Percentiles rank a stretch among this genome's conserved stretches.
Evolutionary conservation across 1,139 yeast species (phyloP).

Genomic region (Lodderomyces theae): DNA sequence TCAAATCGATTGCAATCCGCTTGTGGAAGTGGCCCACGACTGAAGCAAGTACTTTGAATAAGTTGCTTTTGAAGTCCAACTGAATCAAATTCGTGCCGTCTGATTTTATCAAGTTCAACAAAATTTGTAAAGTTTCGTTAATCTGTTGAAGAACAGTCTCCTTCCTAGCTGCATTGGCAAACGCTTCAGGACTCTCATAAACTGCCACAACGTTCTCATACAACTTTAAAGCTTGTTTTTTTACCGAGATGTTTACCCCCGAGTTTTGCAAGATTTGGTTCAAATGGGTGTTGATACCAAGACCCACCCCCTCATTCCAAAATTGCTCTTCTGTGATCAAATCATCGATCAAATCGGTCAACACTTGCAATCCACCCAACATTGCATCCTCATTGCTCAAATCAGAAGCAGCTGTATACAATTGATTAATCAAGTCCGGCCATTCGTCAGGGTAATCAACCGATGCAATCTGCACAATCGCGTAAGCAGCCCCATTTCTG

Average conservation of each 20-base stretch:
- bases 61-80: conserved; percentile 21
- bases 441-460: conserved; percentile 95
- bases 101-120: conserved; percentile 18
- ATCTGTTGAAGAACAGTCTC: conserved; percentile 30
- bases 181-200: conserved; percentile 53
- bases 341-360: conserved; percentile 82
- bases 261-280: conserved; percentile 35
- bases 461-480: conserved; percentile 80
- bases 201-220: conserved; percentile 53
- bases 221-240: conserved; percentile 49
- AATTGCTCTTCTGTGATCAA: conserved; percentile 83
- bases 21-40: conserved; percentile 35
- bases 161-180: conserved; percentile 30
- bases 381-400: conserved; percentile 32
- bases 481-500: conserved; percentile 66
- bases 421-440: conserved; percentile 63
- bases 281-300: conserved; percentile 49
- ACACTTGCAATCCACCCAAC: conserved; percentile 66
- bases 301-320: conserved; percentile 69
- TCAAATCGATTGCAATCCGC: conserved; percentile 22
- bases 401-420: conserved; percentile 41
- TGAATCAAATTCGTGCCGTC: conserved; percentile 22
- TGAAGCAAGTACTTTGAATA: conserved; percentile 29
- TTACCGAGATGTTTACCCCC: conserved; percentile 31
- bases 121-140: conserved; percentile 18